Evolutionary conservation across 768 basidiomycete genomes (phyloP), one percentile per base, ranked within the genome.

Genomic region (Lactarius tabidus): DNA sequence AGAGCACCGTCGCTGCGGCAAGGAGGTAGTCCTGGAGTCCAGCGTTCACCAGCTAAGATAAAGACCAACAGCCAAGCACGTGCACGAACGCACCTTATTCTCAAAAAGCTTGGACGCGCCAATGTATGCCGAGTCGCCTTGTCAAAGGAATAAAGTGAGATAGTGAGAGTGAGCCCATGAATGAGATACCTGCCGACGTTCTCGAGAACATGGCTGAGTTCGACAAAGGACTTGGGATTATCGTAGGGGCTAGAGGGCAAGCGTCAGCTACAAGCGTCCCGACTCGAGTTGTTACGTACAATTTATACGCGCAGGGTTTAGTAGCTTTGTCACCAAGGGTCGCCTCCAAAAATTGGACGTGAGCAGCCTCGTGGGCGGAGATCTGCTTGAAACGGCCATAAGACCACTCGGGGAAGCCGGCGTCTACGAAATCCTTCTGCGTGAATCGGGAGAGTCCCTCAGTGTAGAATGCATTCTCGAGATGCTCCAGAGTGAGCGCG

Each of bases 1-100:
- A 77, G 54, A 86, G 79, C 67, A 89, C 82, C 58, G 79, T 78
- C 5, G 80, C 86, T 7, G 84, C 84, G 20, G 80, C 82, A 31
- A 82, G 80, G n/a, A 84, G 70, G 72, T 80, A 81, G 26, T 73
- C 76, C 64, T 78, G 67, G 56, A 59, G 2, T 41, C 35, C 60
- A 8, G 45, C 7, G 6, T 54, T 48, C n/a, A 64, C 65, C 6
- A 51, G 36, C 29, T 55, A 62, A 14, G 41, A 58, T 26, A n/a
- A 6, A 31, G n/a, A 53, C 69, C 75, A 28, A 74, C 73, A 31
- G 39, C 48, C 6, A 51, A 72, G 72, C 53, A 72, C 74, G 18
- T 72, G 72, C 53, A 72, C 74, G 18, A 74, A 67, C 74, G 70
- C 54, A 78, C 80, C 73, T 78, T 77, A 68, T 80, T 77, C 18